Evolutionary conservation across 163 green algal genomes (phyloP).

Genomic region (Chlorella variabilis): DNA sequence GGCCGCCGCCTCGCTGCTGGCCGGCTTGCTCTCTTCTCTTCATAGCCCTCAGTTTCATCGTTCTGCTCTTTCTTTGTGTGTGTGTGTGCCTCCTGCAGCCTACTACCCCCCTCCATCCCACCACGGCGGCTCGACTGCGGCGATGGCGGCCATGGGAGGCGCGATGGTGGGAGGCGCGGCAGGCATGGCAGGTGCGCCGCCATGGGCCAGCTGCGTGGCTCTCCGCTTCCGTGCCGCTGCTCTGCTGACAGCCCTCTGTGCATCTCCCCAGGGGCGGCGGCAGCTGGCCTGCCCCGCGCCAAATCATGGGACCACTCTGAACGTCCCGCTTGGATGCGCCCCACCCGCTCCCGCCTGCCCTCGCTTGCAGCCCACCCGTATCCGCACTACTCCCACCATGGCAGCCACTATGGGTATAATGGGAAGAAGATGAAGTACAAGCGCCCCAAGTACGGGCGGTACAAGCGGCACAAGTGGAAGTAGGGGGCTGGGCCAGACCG

Average conservation of each 20-base stretch:
- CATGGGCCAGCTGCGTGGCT: background rate
- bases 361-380: background rate
- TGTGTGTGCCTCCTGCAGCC: too few relatives aligned
- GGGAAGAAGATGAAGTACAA: constrained; percentile 18
- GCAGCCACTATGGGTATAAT: background rate
- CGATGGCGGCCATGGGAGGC: constrained; percentile 1
- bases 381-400: background rate
- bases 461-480: constrained; percentile 29
- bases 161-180: background rate
- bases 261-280: too few relatives aligned
- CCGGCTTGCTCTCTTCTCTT: background rate
- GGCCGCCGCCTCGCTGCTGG: background rate
- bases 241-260: too few relatives aligned
- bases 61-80: background rate
- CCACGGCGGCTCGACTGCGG: background rate
- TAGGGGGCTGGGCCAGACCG: too few relatives aligned
- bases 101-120: background rate
- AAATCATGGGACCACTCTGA: too few relatives aligned
- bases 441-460: background rate
- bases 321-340: too few relatives aligned
- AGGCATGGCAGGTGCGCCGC: background rate
- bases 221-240: too few relatives aligned
- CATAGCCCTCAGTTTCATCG: background rate
- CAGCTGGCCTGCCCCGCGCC: too few relatives aligned
- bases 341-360: too few relatives aligned